A percentile compares a stretch with the other conserved stretches of the same genome.
These are phyloP conservation scores for Ophiostoma angusticollis DNA, from an alignment of 2,329 filamentous ascomycete species.

Conservation along the genomic window DNA sequence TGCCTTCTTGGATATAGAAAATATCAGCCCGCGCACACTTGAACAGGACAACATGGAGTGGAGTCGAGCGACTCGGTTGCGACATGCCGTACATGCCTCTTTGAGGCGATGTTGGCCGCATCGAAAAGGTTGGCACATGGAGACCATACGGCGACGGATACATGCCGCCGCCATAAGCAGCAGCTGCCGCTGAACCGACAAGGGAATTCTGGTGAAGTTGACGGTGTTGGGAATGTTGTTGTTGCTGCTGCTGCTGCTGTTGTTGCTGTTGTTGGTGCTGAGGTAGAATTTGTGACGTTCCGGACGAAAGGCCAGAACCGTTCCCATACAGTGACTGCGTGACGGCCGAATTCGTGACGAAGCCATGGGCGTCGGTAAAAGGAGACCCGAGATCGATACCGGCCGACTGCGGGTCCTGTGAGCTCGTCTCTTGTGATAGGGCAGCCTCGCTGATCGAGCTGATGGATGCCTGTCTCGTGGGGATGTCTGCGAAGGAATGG, in stretches of 20 bases:
- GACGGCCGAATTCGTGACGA: constrained; percentile 21
- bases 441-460: constrained; percentile 44
- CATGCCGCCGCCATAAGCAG: constrained; percentile 19
- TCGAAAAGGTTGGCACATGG: constrained; percentile 30
- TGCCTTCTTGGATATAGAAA: constrained; percentile 94
- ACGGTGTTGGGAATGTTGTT: constrained; percentile 14
- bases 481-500: constrained; percentile 65
- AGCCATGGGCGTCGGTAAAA: constrained; percentile 25
- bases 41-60: constrained; percentile 84
- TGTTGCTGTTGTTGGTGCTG: constrained; percentile 1
- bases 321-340: constrained; percentile 8
- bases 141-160: constrained; percentile 36
- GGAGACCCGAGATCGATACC: constrained; percentile 28
- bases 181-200: constrained; percentile 19
- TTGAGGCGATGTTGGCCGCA: constrained; percentile 47
- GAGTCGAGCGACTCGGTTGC: constrained; percentile 52
- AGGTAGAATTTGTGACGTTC: constrained; percentile 1
- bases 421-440: constrained; percentile 32
- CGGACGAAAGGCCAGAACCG: constrained; percentile 7
- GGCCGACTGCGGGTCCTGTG: constrained; percentile 29
- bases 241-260: constrained; percentile 4
- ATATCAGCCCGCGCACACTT: constrained; percentile 93
- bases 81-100: constrained; percentile 47
- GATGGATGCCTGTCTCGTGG: constrained; percentile 48
- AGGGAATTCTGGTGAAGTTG: constrained; percentile 24